Conservation (phyloP, 352 stramenopile genomes). For the Phytophthora tubulina region DNA sequence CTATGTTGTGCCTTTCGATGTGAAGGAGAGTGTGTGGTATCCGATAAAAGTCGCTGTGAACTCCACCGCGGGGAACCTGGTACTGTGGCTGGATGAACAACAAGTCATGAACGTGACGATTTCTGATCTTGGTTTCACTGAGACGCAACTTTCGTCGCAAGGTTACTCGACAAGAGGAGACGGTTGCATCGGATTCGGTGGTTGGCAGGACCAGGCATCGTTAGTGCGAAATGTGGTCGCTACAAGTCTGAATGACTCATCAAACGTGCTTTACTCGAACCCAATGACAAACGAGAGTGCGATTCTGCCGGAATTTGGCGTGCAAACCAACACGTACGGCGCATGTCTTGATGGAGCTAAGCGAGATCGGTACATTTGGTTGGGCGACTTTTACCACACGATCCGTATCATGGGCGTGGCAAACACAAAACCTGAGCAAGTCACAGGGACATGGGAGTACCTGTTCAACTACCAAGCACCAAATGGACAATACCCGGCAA, state of each 20-base stretch:
- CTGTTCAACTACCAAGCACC: slow-evolving; percentile 35
- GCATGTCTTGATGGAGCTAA: slow-evolving; percentile 41
- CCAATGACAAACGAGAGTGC: slow-evolving; percentile 37
- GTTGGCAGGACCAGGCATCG: slow-evolving; percentile 38
- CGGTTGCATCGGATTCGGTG: slow-evolving; percentile 36
- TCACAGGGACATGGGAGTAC: slow-evolving; percentile 39
- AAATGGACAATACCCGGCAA: slow-evolving; percentile 27
- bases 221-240: slow-evolving; percentile 35
- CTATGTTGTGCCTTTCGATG: too few species aligned
- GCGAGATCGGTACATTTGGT: slow-evolving; percentile 43
- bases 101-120: too few species aligned
- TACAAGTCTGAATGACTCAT: slow-evolving; percentile 24
- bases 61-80: too few species aligned
- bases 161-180: slow-evolving; percentile 30
- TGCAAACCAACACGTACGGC: slow-evolving; percentile 33
- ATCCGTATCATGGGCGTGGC: slow-evolving; percentile 42
- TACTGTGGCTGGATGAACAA: too few species aligned
- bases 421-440: slow-evolving; percentile 39
- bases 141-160: slow-evolving; percentile 26
- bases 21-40: too few species aligned
- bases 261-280: slow-evolving; percentile 37
- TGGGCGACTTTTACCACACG: slow-evolving; percentile 45
- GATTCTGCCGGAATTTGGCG: slow-evolving; percentile 34
- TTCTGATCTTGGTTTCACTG: too few species aligned
- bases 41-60: too few species aligned